phyloP scores from a whole-genome alignment of 2,329 filamentous ascomycete species.

The Penicillium palitans region DNA sequence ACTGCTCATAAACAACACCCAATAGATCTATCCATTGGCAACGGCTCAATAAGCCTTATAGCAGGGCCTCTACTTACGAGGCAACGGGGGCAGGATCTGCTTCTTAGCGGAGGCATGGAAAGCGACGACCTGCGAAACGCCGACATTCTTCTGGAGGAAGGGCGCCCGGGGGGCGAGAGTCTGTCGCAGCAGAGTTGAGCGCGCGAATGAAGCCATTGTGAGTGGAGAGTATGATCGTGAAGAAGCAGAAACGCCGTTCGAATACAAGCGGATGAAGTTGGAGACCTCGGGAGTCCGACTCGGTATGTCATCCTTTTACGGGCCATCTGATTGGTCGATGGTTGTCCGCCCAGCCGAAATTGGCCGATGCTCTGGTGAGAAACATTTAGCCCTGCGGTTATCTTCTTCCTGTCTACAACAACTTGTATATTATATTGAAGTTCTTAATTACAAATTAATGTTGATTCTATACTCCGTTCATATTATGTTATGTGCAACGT shows the following conservation, averaged over 20 bases:
- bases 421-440: neutral
- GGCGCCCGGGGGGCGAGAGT: conserved; percentile 38
- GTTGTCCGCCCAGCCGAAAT: conserved; percentile 41
- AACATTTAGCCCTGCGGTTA: conserved; percentile 21
- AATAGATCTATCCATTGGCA: neutral
- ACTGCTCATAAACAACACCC: neutral
- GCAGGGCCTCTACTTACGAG: conserved; percentile 62
- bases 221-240: conserved; percentile 19
- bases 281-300: conserved; percentile 41
- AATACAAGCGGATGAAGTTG: conserved; percentile 34
- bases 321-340: conserved; percentile 37
- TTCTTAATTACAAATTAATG: neutral
- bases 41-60: neutral
- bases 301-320: conserved; percentile 44
- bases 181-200: conserved; percentile 41
- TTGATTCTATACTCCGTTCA: neutral
- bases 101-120: conserved; percentile 82
- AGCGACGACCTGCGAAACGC: conserved; percentile 62
- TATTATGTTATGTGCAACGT: neutral
- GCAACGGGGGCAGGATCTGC: conserved; percentile 76
- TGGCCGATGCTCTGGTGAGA: conserved; percentile 32
- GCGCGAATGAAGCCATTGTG: conserved; percentile 46
- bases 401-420: conserved; percentile 1
- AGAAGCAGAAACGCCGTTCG: conserved; percentile 18
- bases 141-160: conserved; percentile 37